phyloP scores from a whole-genome alignment of 331 rosid species.

The Prunus yedoensis region DNA sequence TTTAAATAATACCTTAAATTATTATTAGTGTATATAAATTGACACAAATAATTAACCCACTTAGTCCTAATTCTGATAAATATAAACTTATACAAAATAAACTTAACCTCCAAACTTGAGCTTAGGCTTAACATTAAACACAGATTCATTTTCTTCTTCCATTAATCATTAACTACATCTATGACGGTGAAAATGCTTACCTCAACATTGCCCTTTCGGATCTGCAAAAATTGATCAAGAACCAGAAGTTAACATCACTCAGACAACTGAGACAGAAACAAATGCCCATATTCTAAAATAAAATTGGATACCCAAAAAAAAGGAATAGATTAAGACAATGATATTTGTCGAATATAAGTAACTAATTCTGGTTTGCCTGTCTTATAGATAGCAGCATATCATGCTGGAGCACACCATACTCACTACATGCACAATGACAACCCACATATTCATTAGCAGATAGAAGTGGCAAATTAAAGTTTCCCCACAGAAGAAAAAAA shows the following conservation, averaged over 20 bases:
- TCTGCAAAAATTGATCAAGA: slow-evolving; percentile 49
- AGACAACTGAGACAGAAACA: not conserved
- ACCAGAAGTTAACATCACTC: slow-evolving; percentile 30
- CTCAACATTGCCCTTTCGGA: slow-evolving; percentile 50
- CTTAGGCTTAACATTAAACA: not conserved
- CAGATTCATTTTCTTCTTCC: not conserved
- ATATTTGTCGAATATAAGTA: too few species aligned
- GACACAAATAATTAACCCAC: not conserved
- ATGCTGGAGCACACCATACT: not conserved
- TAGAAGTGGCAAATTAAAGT: not conserved
- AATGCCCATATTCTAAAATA: not conserved
- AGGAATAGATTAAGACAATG: not conserved
- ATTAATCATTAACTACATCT: not conserved
- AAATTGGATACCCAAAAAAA: not conserved
- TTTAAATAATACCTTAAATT: too few species aligned
- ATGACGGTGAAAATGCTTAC: slow-evolving; percentile 34
- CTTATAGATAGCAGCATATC: not conserved
- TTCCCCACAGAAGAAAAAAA: not conserved
- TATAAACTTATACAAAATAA: not conserved
- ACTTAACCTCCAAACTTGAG: not conserved
- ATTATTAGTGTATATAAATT: not conserved
- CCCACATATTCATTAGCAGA: not conserved
- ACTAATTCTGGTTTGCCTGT: too few species aligned
- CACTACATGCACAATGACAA: not conserved
- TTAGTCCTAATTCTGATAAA: not conserved